A percentile compares a stretch with the other conserved stretches of the same genome.
These are phyloP conservation scores for Penicillium sp. DNA, from an alignment of 2,329 filamentous ascomycete genomes.

Conservation along the genomic window DNA sequence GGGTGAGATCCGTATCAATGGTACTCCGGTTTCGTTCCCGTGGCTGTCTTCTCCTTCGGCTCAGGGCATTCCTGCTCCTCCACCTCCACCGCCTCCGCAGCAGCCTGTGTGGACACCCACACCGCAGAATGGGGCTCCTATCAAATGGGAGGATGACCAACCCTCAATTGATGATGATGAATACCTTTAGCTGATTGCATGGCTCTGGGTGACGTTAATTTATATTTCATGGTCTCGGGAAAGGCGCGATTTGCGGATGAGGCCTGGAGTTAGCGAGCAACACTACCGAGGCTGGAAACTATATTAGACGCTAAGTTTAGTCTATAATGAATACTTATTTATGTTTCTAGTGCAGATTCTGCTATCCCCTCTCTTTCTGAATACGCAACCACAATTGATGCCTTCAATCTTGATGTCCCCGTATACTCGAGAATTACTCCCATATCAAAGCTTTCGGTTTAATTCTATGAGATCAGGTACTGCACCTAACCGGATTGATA, in stretches of 20 bases:
- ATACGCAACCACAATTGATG: too few relatives aligned
- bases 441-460: too few relatives aligned
- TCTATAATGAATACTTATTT: neutral
- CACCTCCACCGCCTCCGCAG: constrained; percentile 2
- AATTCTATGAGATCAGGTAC: too few relatives aligned
- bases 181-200: constrained; percentile 1
- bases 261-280: neutral
- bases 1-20: constrained; percentile 33
- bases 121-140: constrained; percentile 6
- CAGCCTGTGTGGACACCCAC: constrained; percentile 18
- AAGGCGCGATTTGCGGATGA: neutral
- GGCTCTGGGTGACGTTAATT: neutral
- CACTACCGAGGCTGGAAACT: neutral
- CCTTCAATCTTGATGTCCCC: too few relatives aligned
- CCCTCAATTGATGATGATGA: constrained; percentile 37
- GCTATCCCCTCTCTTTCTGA: too few relatives aligned
- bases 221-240: neutral
- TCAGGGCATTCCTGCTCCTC: neutral
- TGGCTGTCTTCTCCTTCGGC: constrained; percentile 17
- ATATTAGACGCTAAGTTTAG: neutral
- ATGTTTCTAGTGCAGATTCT: neutral
- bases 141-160: constrained; percentile 13
- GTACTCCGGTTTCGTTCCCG: constrained; percentile 25
- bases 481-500: too few relatives aligned
- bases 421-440: too few relatives aligned